Base-by-base conservation (phyloP, 768 basidiomycete genomes). In the Auriscalpium microsporum region DNA sequence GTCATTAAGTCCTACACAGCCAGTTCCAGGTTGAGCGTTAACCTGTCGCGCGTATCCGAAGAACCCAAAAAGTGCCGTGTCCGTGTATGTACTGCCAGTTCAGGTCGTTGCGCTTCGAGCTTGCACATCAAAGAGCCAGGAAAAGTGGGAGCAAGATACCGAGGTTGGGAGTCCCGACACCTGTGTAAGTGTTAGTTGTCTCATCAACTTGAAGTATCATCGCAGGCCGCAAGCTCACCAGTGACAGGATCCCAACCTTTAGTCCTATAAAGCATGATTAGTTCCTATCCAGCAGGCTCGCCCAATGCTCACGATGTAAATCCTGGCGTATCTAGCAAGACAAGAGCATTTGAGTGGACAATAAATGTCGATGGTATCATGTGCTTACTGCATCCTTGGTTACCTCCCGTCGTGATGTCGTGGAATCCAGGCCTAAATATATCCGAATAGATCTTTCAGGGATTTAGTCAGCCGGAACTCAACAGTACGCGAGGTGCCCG, bases 101-200 rank as follows among this genome's bases (percentile, higher is more conserved):
- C 28, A 28, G 28, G 28, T 28, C 21, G 2, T 28, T 28, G 28
- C 28, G 28, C 28, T 28, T 28, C 7, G 28, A 28, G 28, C 28
- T 28, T 4, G 28, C 28, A 28, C 58, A 66, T 11, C 65, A 63
- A 21, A 67, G 49, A n/a, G n/a, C 62, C 48, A 66, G 40, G 61
- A 66, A 68, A 16, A 64, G 58, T 10, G 58, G 56, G 36, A 68
- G 28, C 11, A 68, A 54, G 38, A 62, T 58, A 7, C 51, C 53
- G 38, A 68, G 58, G 52, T 68, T 68, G 4, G 67, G 67, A 1
- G 67, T 68, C 36, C 67, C 67, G 21, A 68, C 62, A 44, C 63
- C 63, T 58, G 48, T 56, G 34, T 16, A 2, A 13, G 34, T 28
- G 21, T 40, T 10, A 44, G 46, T 9, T 21, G 33, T 16, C 37